Conservation (phyloP, 1,139 yeast genomes). For the Zygosaccharomyces pseudobailii region DNA sequence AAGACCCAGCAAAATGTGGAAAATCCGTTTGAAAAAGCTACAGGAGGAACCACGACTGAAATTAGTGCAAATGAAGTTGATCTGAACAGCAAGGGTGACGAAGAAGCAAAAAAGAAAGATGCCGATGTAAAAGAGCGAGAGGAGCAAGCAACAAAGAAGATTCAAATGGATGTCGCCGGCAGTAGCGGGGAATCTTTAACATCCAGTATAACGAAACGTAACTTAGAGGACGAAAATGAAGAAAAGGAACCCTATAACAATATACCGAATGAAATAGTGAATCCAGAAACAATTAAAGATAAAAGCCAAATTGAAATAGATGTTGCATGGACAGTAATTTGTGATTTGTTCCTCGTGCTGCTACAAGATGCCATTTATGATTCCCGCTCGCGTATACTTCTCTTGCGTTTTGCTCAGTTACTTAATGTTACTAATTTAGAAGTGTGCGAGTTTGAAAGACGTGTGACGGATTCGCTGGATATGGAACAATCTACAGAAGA, state of each 20-base stretch:
- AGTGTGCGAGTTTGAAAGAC: constrained; percentile 80
- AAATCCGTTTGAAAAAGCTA: constrained; percentile 36
- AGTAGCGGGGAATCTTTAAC: background rate
- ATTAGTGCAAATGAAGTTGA: too few relatives aligned
- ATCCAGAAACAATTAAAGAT: constrained; percentile 37
- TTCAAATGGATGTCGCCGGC: constrained; percentile 1
- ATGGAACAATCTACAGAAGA: constrained; percentile 68
- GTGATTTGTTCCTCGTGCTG: constrained; percentile 79
- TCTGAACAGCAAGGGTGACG: constrained; percentile 3
- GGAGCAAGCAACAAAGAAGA: background rate
- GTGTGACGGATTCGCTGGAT: constrained; percentile 86
- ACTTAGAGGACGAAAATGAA: constrained; percentile 1
- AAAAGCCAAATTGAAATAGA: constrained; percentile 55
- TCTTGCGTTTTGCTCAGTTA: constrained; percentile 59
- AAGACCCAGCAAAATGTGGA: constrained; percentile 41
- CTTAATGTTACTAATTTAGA: constrained; percentile 60
- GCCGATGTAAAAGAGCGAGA: background rate
- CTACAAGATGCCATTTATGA: constrained; percentile 86
- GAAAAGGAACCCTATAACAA: background rate
- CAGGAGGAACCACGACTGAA: background rate
- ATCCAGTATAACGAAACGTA: constrained; percentile 1
- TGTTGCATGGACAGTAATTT: constrained; percentile 86
- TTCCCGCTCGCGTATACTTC: constrained; percentile 74
- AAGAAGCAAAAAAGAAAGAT: background rate
- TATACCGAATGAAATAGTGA: constrained; percentile 16